These are phyloP conservation scores for Aristolochia contorta DNA, from an alignment of 164 flowering plant species.

Conservation along the genomic window DNA sequence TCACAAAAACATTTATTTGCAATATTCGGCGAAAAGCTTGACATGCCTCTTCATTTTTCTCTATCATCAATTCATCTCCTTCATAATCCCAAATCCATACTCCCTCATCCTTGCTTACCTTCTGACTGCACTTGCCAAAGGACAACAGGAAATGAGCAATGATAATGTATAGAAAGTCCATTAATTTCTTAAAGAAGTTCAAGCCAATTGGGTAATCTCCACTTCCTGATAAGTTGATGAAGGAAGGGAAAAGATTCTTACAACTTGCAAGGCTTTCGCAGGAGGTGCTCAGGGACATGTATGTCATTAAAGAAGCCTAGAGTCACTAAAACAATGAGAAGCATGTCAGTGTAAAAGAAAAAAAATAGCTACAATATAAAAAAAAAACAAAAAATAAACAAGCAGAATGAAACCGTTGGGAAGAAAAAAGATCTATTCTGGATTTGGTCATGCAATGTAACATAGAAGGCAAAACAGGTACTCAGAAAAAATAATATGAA, in stretches of 20 bases:
- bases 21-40: background rate
- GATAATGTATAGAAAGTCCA: background rate
- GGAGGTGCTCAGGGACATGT: slow-evolving; percentile 42
- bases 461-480: background rate
- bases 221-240: background rate
- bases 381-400: background rate
- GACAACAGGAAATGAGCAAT: background rate
- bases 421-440: no score
- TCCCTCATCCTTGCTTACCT: slow-evolving; percentile 20
- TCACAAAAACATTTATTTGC: no score
- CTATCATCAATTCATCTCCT: slow-evolving; percentile 27
- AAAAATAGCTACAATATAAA: background rate
- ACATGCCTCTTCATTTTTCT: slow-evolving; percentile 47
- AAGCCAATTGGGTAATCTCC: no score
- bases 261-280: slow-evolving; percentile 41
- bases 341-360: background rate
- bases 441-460: no score
- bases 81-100: slow-evolving; percentile 52
- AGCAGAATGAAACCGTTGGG: background rate
- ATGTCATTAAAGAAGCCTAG: slow-evolving; percentile 86
- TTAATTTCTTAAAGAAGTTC: no score
- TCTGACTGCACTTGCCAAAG: background rate
- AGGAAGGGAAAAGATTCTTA: slow-evolving; percentile 16
- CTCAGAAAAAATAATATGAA: no score
- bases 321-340: slow-evolving; percentile 46